Conservation (phyloP, 768 basidiomycete species). For the Paxillus ammoniavirescens region DNA sequence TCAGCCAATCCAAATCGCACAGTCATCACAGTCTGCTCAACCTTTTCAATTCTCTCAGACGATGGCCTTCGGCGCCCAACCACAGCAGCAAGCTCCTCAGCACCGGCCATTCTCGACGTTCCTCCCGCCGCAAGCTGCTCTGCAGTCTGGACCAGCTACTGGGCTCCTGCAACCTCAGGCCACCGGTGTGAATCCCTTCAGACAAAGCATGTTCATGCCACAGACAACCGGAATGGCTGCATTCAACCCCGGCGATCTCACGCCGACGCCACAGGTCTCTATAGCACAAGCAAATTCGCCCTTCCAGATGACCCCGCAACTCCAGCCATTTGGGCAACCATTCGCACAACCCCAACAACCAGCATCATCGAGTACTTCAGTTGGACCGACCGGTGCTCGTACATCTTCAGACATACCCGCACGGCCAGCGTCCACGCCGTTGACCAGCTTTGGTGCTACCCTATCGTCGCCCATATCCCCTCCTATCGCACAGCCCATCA, state of each 20-base stretch:
- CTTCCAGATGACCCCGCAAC: conserved; percentile 14
- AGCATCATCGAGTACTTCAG: conserved; percentile 1
- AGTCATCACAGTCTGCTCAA: conserved; percentile 17
- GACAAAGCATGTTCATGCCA: conserved; percentile 71
- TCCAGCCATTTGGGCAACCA: conserved; percentile 11
- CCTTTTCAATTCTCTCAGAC: conserved; percentile 6
- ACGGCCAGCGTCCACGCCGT: conserved; percentile 74
- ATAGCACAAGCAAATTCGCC: conserved; percentile 7
- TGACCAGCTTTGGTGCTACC: conserved; percentile 38
- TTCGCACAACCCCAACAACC: conserved; percentile 12
- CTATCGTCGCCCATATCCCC: conserved; percentile 36
- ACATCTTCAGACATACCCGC: conserved; percentile 36
- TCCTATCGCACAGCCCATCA: conserved; percentile 60
- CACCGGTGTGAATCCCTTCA: conserved; percentile 79
- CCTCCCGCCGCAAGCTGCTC: conserved; percentile 53
- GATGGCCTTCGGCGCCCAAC: conserved; percentile 33
- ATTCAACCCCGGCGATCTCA: conserved; percentile 34
- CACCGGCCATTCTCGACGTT: conserved; percentile 56
- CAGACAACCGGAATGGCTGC: conserved; percentile 59
- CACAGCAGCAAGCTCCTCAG: conserved; percentile 35
- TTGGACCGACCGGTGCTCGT: conserved; percentile 2
- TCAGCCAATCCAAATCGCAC: conserved; percentile 38
- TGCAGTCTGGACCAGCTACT: conserved; percentile 38
- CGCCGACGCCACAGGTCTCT: conserved; percentile 8
- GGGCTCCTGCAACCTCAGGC: conserved; percentile 51